A percentile compares a stretch with the other conserved stretches of the same genome.
Conservation (phyloP, 2,329 filamentous ascomycete genomes). For the Nigrograna mackinnonii region DNA sequence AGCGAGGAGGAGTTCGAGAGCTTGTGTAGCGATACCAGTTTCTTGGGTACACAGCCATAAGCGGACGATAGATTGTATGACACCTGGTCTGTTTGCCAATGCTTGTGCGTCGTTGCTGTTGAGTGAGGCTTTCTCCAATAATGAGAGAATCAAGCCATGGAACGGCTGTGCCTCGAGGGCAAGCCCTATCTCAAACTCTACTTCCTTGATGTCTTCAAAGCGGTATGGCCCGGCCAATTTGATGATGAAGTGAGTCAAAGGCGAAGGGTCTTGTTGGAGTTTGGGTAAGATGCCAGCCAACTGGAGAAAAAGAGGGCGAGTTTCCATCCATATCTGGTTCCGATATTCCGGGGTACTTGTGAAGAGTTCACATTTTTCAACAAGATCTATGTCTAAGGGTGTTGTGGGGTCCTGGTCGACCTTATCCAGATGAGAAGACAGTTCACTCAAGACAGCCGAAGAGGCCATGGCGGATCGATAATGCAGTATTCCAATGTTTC, state of each 20-base stretch:
- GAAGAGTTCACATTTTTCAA: slow-evolving; percentile 55
- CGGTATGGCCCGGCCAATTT: slow-evolving; percentile 51
- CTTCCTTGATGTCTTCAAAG: slow-evolving; percentile 46
- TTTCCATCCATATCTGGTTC: slow-evolving; percentile 26
- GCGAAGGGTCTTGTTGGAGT: slow-evolving; percentile 61
- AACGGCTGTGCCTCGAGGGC: slow-evolving; percentile 52
- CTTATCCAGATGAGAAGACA: slow-evolving; percentile 49
- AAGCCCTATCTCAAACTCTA: slow-evolving; percentile 61
- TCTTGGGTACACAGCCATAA: slow-evolving; percentile 62
- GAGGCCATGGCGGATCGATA: slow-evolving; percentile 12
- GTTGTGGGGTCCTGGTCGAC: slow-evolving; percentile 50
- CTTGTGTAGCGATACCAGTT: slow-evolving; percentile 58
- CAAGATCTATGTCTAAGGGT: slow-evolving; percentile 50
- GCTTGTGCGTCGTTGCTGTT: slow-evolving; percentile 59
- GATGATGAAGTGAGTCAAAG: slow-evolving; percentile 56
- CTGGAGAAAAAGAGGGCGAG: slow-evolving; percentile 44
- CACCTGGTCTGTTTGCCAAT: slow-evolving; percentile 59
- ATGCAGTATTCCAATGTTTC: not conserved
- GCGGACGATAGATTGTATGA: slow-evolving; percentile 58
- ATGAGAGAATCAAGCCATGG: slow-evolving; percentile 58
- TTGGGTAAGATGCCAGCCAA: slow-evolving; percentile 56
- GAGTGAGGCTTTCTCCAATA: slow-evolving; percentile 60
- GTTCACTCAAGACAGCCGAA: slow-evolving; percentile 25
- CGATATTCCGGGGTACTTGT: slow-evolving; percentile 36
- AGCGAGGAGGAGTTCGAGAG: slow-evolving; percentile 56